Evolutionary conservation across 768 basidiomycete genomes (phyloP).

Genomic region (Termitomyces sp.): DNA sequence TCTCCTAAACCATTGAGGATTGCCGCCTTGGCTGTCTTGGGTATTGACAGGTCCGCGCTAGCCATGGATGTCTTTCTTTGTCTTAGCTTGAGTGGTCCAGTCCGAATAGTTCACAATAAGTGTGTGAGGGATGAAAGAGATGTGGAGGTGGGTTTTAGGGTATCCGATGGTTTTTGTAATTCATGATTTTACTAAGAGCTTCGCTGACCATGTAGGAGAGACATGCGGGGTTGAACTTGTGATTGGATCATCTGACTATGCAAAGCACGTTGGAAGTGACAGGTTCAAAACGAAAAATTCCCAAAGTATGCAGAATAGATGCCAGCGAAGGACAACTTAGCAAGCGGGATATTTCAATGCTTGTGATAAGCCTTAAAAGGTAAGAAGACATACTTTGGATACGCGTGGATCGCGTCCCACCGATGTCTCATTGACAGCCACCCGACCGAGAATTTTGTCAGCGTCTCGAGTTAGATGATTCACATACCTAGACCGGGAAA

Average conservation of each 20-base stretch:
- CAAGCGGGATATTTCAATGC: too few relatives aligned
- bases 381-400: too few relatives aligned
- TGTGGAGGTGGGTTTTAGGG: neutral
- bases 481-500: too few relatives aligned
- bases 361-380: too few relatives aligned
- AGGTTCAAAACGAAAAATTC: neutral
- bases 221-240: neutral
- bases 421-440: too few relatives aligned
- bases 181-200: neutral
- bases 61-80: neutral
- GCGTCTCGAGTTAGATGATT: too few relatives aligned
- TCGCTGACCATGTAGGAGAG: neutral
- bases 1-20: conserved; percentile 24
- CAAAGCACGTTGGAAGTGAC: neutral
- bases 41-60: conserved; percentile 16
- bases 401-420: too few relatives aligned
- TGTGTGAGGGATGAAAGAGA: neutral
- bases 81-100: neutral
- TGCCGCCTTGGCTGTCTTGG: conserved; percentile 31
- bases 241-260: neutral
- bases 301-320: too few relatives aligned
- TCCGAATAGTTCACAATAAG: neutral
- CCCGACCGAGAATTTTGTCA: too few relatives aligned
- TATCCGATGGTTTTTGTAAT: neutral
- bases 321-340: neutral